Conservation (phyloP, 2,329 filamentous ascomycete species). For the Paraconiothyrium brasiliense region DNA sequence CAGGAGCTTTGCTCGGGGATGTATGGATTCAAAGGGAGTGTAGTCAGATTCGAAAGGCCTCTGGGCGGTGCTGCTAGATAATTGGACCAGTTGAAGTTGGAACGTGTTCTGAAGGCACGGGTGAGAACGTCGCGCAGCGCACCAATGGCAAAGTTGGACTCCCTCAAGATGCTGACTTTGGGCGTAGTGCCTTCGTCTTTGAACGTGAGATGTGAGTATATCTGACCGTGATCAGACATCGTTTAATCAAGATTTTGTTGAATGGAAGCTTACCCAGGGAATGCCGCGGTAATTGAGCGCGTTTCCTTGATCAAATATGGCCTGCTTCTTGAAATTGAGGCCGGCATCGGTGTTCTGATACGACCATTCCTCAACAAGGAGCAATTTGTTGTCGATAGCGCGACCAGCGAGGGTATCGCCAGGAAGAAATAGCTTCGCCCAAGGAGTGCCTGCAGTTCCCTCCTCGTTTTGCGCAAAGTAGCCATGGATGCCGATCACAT, state of each 20-base stretch:
- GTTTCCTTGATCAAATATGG: constrained; percentile 47
- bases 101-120: constrained; percentile 35
- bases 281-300: constrained; percentile 48
- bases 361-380: constrained; percentile 48
- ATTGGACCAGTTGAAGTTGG: constrained; percentile 41
- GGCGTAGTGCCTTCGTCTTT: constrained; percentile 35
- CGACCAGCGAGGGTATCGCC: constrained; percentile 45
- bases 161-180: constrained; percentile 34
- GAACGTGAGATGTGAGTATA: constrained; percentile 43
- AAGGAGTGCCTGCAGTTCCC: constrained; percentile 42
- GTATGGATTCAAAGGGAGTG: constrained; percentile 40
- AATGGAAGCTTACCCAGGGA: constrained; percentile 40
- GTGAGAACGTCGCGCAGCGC: constrained; percentile 34
- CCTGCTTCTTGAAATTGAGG: constrained; percentile 42
- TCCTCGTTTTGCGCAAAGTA: constrained; percentile 35
- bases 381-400: constrained; percentile 36
- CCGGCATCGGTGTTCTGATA: constrained; percentile 39
- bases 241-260: background rate
- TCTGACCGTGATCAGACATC: constrained; percentile 24
- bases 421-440: constrained; percentile 47
- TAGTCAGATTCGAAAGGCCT: constrained; percentile 31
- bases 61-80: constrained; percentile 35
- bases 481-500: constrained; percentile 48
- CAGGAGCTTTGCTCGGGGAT: constrained; percentile 39
- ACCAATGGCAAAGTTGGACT: constrained; percentile 32